These are phyloP conservation scores for Lagenidium sp. DNA, from an alignment of 352 stramenopile species.

Conservation along the genomic window DNA sequence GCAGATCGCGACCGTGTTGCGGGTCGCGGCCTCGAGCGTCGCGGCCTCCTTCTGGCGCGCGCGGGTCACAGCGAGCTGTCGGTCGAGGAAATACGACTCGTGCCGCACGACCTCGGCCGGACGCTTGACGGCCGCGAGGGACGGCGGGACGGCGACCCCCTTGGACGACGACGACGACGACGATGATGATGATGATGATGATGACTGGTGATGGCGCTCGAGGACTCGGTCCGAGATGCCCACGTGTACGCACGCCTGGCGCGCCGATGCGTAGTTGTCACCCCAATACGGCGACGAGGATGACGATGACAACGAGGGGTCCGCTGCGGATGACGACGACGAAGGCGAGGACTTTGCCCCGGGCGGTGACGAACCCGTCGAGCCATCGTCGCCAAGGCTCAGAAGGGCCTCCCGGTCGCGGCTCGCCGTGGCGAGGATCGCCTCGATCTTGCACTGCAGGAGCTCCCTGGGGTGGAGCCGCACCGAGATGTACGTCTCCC, in stretches of 20 bases:
- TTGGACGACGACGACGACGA: neutral
- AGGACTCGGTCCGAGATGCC: slow-evolving; percentile 62
- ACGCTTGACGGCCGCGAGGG: slow-evolving; percentile 20
- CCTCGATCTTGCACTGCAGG: slow-evolving; percentile 63
- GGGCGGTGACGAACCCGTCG: neutral
- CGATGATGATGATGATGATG: neutral
- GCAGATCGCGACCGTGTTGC: slow-evolving; percentile 54
- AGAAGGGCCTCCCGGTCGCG: neutral
- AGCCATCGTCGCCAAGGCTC: neutral
- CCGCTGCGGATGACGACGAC: neutral
- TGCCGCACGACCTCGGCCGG: slow-evolving; percentile 49
- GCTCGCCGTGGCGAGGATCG: slow-evolving; percentile 22
- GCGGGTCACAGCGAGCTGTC: slow-evolving; percentile 30
- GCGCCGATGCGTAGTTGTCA: slow-evolving; percentile 37
- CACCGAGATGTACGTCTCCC: slow-evolving; percentile 66
- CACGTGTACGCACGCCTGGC: slow-evolving; percentile 59
- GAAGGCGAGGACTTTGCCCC: neutral
- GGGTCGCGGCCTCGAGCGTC: slow-evolving; percentile 45
- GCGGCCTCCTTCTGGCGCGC: slow-evolving; percentile 42
- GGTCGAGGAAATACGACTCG: slow-evolving; percentile 49
- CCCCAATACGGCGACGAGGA: slow-evolving; percentile 18
- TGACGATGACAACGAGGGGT: slow-evolving; percentile 4
- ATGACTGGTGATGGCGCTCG: slow-evolving; percentile 25
- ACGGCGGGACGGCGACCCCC: neutral
- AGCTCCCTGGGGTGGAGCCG: slow-evolving; percentile 61